Evolutionary conservation across 768 basidiomycete genomes (phyloP), one percentile per base, ranked within the genome.

Genomic region (Russula sp.): DNA sequence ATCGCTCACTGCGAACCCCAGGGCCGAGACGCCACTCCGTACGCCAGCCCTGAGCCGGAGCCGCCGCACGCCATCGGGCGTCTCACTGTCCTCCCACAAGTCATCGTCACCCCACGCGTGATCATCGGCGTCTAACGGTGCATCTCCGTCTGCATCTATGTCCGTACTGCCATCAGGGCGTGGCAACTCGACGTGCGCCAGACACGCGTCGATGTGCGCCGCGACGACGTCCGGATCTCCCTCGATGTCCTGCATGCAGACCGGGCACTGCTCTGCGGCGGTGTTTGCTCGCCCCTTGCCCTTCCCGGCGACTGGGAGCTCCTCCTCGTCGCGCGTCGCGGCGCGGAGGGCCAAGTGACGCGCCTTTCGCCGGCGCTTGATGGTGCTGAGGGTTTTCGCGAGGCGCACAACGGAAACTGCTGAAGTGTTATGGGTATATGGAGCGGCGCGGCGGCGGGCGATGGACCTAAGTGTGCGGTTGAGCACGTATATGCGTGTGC

Each of bases 191-290:
- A 84, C 82, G 68, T 88, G 76, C 5, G 83, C 83, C 48, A 93
- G 72, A 71, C 91, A 93, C 7, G 88, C 78, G 68, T 93, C 88
- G n/a, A 93, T 81, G 73, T 93, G 91, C 16, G 88, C 89, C 68
- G 89, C 84, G 2, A 89, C 69, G 9, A 90, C 84, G 63, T 90
- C 90, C 49, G 79, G 77, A 68, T 90, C 89, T 1, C 89, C 90
- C 51, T 73, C 75, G 1, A 90, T 77, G 16, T 72, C 73, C 45
- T 74, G 73, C 50, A 78, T 73, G 70, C 90, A 93, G 27, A 93
- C 83, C 1, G 90, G 91, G 68, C 90, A 93, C n/a, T 78, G 69
- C 75, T 45, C 71, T 67, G 14, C 65, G 68, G 47, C 70, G 1
- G 66, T 61, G 16, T 55, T 58, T 11, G 53, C 62, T 40, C 69